Evolutionary conservation across 768 basidiomycete genomes (phyloP), one percentile per base, ranked within the genome.

Genomic region (Psilocybe cubensis): DNA sequence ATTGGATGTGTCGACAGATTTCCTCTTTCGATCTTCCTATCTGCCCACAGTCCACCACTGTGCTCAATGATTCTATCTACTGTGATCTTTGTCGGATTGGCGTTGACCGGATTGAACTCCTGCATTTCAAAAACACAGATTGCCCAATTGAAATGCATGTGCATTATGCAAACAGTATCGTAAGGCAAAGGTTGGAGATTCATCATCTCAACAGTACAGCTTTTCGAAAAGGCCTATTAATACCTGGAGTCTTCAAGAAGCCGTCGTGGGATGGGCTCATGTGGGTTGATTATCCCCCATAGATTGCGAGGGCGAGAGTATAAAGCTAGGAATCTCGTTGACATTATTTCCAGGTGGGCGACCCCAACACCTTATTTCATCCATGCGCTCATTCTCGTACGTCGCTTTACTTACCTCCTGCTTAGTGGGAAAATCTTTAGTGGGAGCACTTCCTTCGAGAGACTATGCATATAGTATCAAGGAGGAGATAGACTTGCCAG

Each of bases 401-500:
- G n/a, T 59, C 24, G 52, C 61, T 51, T 10, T 63, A 44, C 57
- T 62, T 23, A 48, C 54, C 38, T 60, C 45, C 27, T 53, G 52
- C 38, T 66, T 62, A 29, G 63, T 60, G 41, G 53, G 63, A 49
- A n/a, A 61, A 57, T 46, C 66, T 47, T 53, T 61, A 18, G 63
- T 52, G 3, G 62, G 57, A 12, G 60, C 63, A 21, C 52, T 63
- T 50, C 63, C 68, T 14, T 53, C 64, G 14, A 64, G 64, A 47
- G 63, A 66, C 42, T 64, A 55, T 46, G 62, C 61, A 47, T 62
- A 60, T 59, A 72, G 62, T 62, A 54, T 75, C 58, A 75, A 75
- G 65, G 75, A 78, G 51, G 62, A 53, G 14, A 59, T 78, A 20
- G 28, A 42, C 20, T 47, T 68, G 29, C 87, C 86, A 55, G 69